Conservation (phyloP, 495 filamentous ascomycete genomes). For the Pyronema omphalodes region DNA sequence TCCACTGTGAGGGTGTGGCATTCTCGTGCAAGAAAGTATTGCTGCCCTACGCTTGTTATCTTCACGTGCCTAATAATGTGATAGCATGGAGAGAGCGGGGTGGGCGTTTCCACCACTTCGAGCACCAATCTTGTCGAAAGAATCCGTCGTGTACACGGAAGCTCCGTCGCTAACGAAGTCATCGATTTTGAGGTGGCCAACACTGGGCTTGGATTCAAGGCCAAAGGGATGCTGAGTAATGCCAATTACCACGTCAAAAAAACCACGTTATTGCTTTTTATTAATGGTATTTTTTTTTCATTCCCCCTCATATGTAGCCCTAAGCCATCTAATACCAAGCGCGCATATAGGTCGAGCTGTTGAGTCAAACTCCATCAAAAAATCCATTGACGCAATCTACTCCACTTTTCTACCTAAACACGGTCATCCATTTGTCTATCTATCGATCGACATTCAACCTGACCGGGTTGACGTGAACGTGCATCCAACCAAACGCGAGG, state of each 20-base stretch:
- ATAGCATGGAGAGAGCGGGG: slow-evolving; percentile 60
- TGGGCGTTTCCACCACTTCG: slow-evolving; percentile 57
- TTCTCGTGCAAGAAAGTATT: slow-evolving; percentile 79
- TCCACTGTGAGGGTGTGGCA: slow-evolving; percentile 80
- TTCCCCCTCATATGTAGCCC: neutral
- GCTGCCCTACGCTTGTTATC: neutral
- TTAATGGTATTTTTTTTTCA: slow-evolving; percentile 40
- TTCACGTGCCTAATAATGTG: slow-evolving; percentile 2
- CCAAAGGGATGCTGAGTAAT: slow-evolving; percentile 68
- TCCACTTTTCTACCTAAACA: slow-evolving; percentile 80
- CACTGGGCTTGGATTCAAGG: slow-evolving; percentile 63
- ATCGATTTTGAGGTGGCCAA: slow-evolving; percentile 58
- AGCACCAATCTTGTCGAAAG: slow-evolving; percentile 56
- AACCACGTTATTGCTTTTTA: slow-evolving; percentile 78
- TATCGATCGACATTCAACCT: slow-evolving; percentile 86
- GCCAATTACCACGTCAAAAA: slow-evolving; percentile 93
- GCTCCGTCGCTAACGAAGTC: slow-evolving; percentile 71
- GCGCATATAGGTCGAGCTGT: slow-evolving; percentile 50
- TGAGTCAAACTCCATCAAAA: slow-evolving; percentile 75
- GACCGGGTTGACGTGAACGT: slow-evolving; percentile 92
- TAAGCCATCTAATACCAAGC: neutral
- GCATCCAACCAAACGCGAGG: slow-evolving; percentile 93
- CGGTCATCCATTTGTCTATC: slow-evolving; percentile 84
- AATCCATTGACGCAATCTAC: slow-evolving; percentile 82
- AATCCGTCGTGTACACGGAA: slow-evolving; percentile 79